Conservation (phyloP, 805 yeast species). For the Maudiozyma saulgeensis region DNA sequence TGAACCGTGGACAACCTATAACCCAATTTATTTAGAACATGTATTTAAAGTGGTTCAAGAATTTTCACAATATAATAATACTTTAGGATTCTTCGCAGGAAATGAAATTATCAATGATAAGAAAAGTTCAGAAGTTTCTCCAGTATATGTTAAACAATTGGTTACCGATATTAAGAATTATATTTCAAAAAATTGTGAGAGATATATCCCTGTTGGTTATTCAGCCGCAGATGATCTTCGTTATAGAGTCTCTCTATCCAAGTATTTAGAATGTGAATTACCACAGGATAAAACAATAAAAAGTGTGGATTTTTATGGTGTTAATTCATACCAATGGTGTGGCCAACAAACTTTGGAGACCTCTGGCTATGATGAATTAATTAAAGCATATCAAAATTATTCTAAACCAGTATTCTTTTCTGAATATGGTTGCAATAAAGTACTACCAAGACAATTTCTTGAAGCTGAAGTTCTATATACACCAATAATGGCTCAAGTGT, state of each 20-base stretch:
- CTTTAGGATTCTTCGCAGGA: constrained; percentile 86
- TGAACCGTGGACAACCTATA: constrained; percentile 90
- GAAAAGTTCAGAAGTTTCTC: constrained; percentile 56
- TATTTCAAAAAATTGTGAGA: constrained; percentile 45
- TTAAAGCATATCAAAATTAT: constrained; percentile 57
- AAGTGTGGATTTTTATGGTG: constrained; percentile 77
- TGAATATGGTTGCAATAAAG: constrained; percentile 85
- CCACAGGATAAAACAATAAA: constrained; percentile 35
- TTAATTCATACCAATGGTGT: constrained; percentile 95
- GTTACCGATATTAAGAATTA: constrained; percentile 74
- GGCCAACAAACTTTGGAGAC: constrained; percentile 76
- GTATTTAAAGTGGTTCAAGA: constrained; percentile 72
- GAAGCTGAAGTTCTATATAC: constrained; percentile 68
- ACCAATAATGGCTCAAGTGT: constrained; percentile 58
- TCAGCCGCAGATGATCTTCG: constrained; percentile 91
- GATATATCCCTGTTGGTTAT: constrained; percentile 83
- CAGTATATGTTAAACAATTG: constrained; percentile 68
- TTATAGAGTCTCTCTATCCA: constrained; percentile 66
- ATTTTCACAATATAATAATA: constrained; percentile 77
- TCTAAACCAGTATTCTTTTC: constrained; percentile 78
- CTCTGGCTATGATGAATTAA: constrained; percentile 67
- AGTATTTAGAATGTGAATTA: constrained; percentile 67
- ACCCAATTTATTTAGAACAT: constrained; percentile 57
- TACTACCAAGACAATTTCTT: constrained; percentile 67
- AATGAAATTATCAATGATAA: constrained; percentile 82